These are phyloP conservation scores for Saturnispora dispora DNA, from an alignment of 805 yeast species.

Conservation along the genomic window DNA sequence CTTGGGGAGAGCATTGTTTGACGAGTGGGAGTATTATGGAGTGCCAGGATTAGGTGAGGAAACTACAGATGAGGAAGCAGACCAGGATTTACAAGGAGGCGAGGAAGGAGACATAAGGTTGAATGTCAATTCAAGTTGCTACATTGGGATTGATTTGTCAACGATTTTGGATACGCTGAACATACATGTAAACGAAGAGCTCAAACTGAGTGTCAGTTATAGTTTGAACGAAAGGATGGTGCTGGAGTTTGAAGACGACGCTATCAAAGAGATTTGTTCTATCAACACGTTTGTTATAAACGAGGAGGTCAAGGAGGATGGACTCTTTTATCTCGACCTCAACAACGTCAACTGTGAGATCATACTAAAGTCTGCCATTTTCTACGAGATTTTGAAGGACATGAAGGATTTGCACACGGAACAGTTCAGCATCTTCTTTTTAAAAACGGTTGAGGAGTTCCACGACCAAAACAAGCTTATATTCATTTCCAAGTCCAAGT, in stretches of 20 bases:
- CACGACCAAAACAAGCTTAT: conserved; percentile 32
- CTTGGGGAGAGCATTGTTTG: conserved; percentile 30
- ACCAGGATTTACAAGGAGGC: not conserved
- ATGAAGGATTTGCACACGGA: conserved; percentile 46
- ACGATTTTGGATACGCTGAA: conserved; percentile 45
- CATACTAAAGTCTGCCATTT: conserved; percentile 41
- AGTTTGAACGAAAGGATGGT: conserved; percentile 47
- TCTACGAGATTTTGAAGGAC: conserved; percentile 48
- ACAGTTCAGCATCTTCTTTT: conserved; percentile 40
- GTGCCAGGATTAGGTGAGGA: conserved; percentile 1
- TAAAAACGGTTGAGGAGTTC: conserved; percentile 14
- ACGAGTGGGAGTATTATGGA: conserved; percentile 23
- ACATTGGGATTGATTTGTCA: conserved; percentile 34
- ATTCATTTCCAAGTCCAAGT: conserved; percentile 48
- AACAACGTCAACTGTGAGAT: conserved; percentile 40
- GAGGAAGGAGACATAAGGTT: not conserved
- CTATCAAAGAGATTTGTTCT: conserved; percentile 48
- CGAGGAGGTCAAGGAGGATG: conserved; percentile 19
- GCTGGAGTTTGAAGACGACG: conserved; percentile 44
- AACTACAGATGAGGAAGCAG: not conserved
- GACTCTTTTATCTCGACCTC: conserved; percentile 29
- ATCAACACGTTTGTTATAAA: conserved; percentile 36
- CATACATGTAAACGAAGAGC: conserved; percentile 27
- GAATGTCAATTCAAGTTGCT: not conserved
- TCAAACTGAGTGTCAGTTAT: conserved; percentile 29